Base-by-base conservation (phyloP, 2,329 filamentous ascomycete species). In the Curvularia sp. region DNA sequence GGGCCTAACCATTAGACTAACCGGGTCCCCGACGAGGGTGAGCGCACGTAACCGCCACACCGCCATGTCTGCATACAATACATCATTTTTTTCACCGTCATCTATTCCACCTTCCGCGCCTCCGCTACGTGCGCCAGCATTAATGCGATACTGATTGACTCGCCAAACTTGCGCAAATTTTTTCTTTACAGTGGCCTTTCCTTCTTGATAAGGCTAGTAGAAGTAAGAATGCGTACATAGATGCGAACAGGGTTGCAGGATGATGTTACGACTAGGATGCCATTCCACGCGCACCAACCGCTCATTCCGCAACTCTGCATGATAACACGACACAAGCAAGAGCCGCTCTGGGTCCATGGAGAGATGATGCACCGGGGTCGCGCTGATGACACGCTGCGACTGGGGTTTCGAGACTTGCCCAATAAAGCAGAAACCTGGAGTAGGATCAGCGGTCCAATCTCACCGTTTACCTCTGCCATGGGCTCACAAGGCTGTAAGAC, bases 21-120 rank as follows among this genome's bases (percentile, higher is more conserved):
- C 62, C 62, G 60, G 38, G 50, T 61, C 69, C 68, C 64, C 68
- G 69, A 58, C 41, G 42, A 46, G 49, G n/a, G 57, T 33, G 35
- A 46, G 44, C 30, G 57, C 53, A 61, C 49, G 53, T 31, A 62
- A 44, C 31, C 57, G 49, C 65, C 60, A 65, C 66, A 71, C 69
- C 69, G 69, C 67, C 61, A 59, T 50, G 58, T 63, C 55, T 43
- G 49, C 47, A 28, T 43, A 24, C 41, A 30, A 4, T n/a, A 38
- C 48, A 49, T 39, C 28, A 33, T 24, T 48, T 31, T 38, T 47
- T 33, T 18, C 24, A 12, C 26, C 31, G 41, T 42, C 41, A 39
- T 15, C 39, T 12, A 26, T 24, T 22, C 41, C 41, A 24, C 41
- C 41, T 26, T 43, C 51, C 49, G 20, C 4, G 22, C 35, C 15